Conservation (phyloP, 2,329 filamentous ascomycete genomes). For the Talaromyces albobiverticillius region DNA sequence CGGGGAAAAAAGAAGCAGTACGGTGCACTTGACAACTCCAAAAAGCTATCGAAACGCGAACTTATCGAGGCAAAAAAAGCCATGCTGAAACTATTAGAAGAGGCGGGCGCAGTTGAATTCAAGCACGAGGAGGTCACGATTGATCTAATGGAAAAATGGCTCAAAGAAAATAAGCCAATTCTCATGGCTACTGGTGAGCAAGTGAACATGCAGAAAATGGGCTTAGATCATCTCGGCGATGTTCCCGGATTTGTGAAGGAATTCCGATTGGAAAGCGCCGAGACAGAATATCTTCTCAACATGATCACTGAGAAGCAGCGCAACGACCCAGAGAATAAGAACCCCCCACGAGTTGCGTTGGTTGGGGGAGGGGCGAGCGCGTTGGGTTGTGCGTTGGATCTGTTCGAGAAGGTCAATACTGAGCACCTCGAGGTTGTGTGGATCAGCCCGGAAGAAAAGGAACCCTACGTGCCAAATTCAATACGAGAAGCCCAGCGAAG, state of each 20-base stretch:
- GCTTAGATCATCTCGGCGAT: neutral
- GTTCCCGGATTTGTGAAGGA: neutral
- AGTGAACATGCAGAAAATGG: neutral
- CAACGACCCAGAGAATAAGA: neutral
- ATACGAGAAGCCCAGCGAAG: neutral
- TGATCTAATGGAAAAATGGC: neutral
- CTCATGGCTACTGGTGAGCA: neutral
- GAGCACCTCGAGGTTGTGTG: neutral
- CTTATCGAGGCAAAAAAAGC: neutral
- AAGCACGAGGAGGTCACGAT: neutral
- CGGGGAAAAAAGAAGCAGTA: neutral
- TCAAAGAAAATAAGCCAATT: neutral
- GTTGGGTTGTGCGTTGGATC: neutral
- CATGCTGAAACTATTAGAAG: neutral
- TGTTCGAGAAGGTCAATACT: neutral
- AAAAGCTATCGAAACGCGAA: neutral
- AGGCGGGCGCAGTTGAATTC: neutral
- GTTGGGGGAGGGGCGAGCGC: neutral
- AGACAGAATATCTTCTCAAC: neutral
- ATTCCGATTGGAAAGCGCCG: neutral
- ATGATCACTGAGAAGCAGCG: neutral
- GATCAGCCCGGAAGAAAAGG: neutral
- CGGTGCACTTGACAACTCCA: neutral
- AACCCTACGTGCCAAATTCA: rapidly evolving
- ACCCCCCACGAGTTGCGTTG: neutral